phyloP scores from a whole-genome alignment of 1,284 basidiomycete genomes.

The Puccinia novopanici region DNA sequence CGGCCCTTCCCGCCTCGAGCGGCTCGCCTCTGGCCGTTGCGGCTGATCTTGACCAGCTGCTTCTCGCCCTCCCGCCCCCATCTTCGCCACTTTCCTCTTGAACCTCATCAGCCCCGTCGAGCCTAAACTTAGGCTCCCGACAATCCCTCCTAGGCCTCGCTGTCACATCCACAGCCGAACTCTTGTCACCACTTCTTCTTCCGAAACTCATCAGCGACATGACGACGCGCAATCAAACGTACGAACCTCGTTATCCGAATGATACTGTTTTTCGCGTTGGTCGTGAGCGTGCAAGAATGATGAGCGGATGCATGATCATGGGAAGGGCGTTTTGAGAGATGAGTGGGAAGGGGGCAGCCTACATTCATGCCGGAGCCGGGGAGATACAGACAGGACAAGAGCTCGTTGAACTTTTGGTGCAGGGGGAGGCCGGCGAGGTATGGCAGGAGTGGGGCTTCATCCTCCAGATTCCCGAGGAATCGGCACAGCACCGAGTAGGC shows the following conservation, averaged over 20 bases:
- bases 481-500: constrained; percentile 15
- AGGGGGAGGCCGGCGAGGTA: neutral
- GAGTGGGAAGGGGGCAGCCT: neutral
- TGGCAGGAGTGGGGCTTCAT: neutral
- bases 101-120: constrained; percentile 43
- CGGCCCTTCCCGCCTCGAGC: too few species aligned
- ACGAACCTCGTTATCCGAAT: constrained; percentile 47
- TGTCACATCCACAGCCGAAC: neutral
- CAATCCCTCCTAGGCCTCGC: constrained; percentile 22
- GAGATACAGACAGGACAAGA: constrained; percentile 43
- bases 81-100: constrained; percentile 43
- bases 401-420: constrained; percentile 36
- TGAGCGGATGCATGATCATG: too few species aligned
- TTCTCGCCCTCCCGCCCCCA: too few species aligned
- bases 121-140: constrained; percentile 43
- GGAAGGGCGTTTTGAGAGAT: neutral
- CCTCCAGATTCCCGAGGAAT: constrained; percentile 14
- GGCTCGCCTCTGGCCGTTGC: too few species aligned
- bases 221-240: too few species aligned
- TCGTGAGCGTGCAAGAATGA: too few species aligned
- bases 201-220: too few species aligned
- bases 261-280: too few species aligned
- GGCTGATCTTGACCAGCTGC: too few species aligned
- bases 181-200: too few species aligned
- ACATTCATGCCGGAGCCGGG: constrained; percentile 48